Base-by-base conservation (phyloP, 495 filamentous ascomycete species). In the Recurvomyces mirabilis region DNA sequence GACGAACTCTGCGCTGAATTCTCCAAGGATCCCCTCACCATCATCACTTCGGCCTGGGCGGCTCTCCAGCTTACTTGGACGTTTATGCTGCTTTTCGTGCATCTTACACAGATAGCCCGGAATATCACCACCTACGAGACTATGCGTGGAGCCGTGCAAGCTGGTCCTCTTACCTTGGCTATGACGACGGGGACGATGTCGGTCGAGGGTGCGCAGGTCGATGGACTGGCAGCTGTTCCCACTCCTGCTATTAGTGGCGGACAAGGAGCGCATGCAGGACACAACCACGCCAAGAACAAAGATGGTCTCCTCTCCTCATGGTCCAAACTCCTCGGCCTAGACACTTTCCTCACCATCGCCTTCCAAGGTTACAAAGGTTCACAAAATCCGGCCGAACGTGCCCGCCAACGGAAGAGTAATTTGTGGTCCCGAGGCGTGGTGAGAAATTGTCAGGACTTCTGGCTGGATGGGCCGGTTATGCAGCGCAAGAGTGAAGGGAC, bases 71-170 rank as follows among this genome's bases (percentile, higher is more conserved):
- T 93, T 32, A 78, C 80, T 30, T 98, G 91, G 91, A 82, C 96
- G 10, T 79, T 86, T 2, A 96, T 96, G 88, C 79, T 98, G 20
- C 75, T 94, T 53, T 74, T 81, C 39, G 89, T 95, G 7, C 91
- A 98, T 58, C 75, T 94, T 26, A 68, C 94, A 10, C 91, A 96
- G 57, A 77, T 98, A 30, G 79, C 86, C 1, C 77, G 87, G 38
- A 91, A 87, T 32, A 79, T 89, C 68, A 98, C 91, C 6, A 98
- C 91, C 0, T 96, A 80, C 65, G 91, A 98, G 57, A 91, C 84
- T 52, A 94, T 96, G 87, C 44, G 44, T 24, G 51, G 67, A 54
- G 41, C 63, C 56, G 30, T 35, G 9, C 45, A 46, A 15, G 64
- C 77, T n/a, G 71, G 72, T 42, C 77, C 81, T 5, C 68, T 94